Evolutionary conservation across 495 filamentous ascomycete species (phyloP), one percentile per base, ranked within the genome.

Genomic region (Clohesyomyces aquaticus): DNA sequence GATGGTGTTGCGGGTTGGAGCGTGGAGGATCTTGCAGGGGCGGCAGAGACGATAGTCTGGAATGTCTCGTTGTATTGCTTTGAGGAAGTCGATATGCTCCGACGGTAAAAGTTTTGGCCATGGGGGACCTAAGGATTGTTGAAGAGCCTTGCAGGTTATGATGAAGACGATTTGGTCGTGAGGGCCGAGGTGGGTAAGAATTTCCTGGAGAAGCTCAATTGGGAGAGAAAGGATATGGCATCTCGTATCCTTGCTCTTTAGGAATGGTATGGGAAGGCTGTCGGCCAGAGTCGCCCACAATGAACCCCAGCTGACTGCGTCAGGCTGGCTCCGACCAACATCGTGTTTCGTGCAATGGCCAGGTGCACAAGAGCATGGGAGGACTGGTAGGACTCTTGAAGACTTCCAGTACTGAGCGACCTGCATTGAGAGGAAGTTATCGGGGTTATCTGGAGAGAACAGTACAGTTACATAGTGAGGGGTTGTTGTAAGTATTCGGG

Each of bases 1-100:
- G 52, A 60, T 43, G 3, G 25, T 43, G 26, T 18, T 60, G 26
- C 11, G 16, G 27, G 22, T 48, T 35, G 55, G 55, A n/a, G 10
- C 16, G 28, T 60, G 56, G 23, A 60, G 56, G 10, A 41, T 60
- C 22, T 50, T 60, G 47, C 56, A 60, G n/a, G 56, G 56, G 3
- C 23, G n/a, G 27, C 56, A 60, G 18, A 60, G 22, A 3, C 56
- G 56, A n/a, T 51, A 60, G 2, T 25, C 8, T 49, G 56, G 45
- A 3, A 38, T 29, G 26, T 60, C 56, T 51, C 46, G 43, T 29
- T 60, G 56, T 10, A 60, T 26, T 3, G 3, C n/a, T 26, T 4
- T 32, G 1, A 60, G 46, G 10, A 60, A 23, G 3, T 23, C 9
- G 14, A 60, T 8, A 26, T 3, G 4, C 18, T 32, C 56, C 10